These are phyloP conservation scores for Fagopyrum homotropicum DNA, from an alignment of 148 eudicot species.

Conservation along the genomic window DNA sequence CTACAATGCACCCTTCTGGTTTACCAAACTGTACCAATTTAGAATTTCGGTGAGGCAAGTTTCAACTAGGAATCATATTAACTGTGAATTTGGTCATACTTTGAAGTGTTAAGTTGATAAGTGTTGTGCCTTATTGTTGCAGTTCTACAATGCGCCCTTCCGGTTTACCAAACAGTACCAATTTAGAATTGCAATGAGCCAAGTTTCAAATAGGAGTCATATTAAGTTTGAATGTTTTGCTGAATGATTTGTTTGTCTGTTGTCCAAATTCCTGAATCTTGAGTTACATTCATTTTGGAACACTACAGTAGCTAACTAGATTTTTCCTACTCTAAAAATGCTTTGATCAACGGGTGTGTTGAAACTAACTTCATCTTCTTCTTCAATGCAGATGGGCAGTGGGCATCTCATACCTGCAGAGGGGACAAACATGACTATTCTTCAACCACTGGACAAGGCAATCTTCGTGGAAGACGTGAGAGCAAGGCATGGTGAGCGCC, in stretches of 20 bases:
- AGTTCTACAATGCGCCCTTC: conserved; percentile 73
- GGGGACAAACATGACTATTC: no score
- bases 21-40: neutral
- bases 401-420: no score
- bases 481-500: no score
- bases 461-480: no score
- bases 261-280: neutral
- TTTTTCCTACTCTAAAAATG: no score
- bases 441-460: no score
- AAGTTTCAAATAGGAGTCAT: no score
- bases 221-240: conserved; percentile 34
- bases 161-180: no score
- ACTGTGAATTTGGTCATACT: neutral
- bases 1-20: neutral
- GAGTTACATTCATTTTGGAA: neutral
- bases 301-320: no score
- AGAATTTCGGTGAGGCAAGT: neutral
- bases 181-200: no score
- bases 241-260: neutral
- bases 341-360: neutral
- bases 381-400: no score
- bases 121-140: conserved; percentile 18
- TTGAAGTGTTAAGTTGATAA: neutral
- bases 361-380: no score
- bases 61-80: neutral